Evolutionary conservation across 208 protist species (phyloP).

Genomic region (Herpetomonas muscarum): DNA sequence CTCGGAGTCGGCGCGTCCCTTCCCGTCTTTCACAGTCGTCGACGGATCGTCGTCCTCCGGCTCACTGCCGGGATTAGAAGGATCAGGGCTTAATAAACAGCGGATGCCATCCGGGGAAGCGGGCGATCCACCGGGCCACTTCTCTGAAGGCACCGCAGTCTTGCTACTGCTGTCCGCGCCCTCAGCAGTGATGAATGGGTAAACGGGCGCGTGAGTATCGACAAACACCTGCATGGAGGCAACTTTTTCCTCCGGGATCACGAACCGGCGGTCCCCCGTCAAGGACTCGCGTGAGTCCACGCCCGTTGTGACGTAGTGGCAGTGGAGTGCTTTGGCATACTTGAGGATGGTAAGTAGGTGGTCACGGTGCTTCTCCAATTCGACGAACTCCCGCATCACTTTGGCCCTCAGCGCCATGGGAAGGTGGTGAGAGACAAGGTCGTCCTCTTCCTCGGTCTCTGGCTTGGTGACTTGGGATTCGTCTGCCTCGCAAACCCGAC

Average conservation of each 20-base stretch:
- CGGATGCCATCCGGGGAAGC: background rate
- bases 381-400: conserved; percentile 30
- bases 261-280: background rate
- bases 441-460: background rate
- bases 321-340: conserved; percentile 45
- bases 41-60: too few relatives aligned
- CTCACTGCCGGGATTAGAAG: too few relatives aligned
- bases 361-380: conserved; percentile 29
- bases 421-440: conserved; percentile 18
- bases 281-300: background rate
- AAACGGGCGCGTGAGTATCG: conserved; percentile 19
- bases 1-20: background rate
- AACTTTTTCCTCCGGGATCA: conserved; percentile 20
- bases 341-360: conserved; percentile 35
- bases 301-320: conserved; percentile 12
- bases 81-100: too few relatives aligned
- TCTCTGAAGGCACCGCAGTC: conserved; percentile 14
- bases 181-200: conserved; percentile 27
- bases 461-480: background rate
- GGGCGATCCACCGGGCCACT: conserved; percentile 9
- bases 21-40: too few relatives aligned
- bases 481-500: too few relatives aligned
- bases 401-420: conserved; percentile 14
- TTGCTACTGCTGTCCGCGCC: conserved; percentile 11
- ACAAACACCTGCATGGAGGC: conserved; percentile 27